Evolutionary conservation across 352 stramenopile genomes (phyloP), one percentile per base, ranked within the genome.

Genomic region (Globisporangium paroecandrum): DNA sequence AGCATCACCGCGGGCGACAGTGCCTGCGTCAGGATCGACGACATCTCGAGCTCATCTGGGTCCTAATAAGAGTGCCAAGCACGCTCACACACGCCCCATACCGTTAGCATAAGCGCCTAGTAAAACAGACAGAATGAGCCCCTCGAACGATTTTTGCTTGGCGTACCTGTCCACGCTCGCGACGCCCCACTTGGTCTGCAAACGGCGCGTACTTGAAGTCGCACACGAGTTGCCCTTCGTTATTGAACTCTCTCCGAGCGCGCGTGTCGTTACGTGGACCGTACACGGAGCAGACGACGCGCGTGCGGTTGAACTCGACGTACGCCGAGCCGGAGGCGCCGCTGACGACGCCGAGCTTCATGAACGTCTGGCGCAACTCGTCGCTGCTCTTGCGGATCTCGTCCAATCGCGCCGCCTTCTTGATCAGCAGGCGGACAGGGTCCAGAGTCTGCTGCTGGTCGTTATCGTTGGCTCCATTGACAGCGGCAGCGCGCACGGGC

Each of bases 141-240:
- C 15, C 5, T 49, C 41, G 41, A 20, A 10, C 6, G 41, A 49
- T 49, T 49, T 18, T n/a, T 51, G 6, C 18, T 51, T 24, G 18
- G 7, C 15, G 0, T 32, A 71, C 74, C 68, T 93, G 85, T 5
- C 78, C 86, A 27, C 85, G 81, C 66, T 91, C 87, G 36, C 87
- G 86, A n/a, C 83, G 76, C 13, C 72, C 78, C 36, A 75, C 66
- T 15, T 77, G 72, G 54, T 89, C 81, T 4, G 89, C 89, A 47
- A 97, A 97, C 12, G 89, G 89, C 32, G 89, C 89, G 64, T 88
- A 96, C 63, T 94, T 94, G 63, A 97, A 84, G 65, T 97, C 91
- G 58, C 91, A 97, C 59, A 93, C 75, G 49, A 97, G 63, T 63
- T 97, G 82, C 0, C 89, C 89, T 67, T 94, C 86, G 58, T 96